phyloP scores from a whole-genome alignment of 352 stramenopile species.

The Bremia lactucae region DNA sequence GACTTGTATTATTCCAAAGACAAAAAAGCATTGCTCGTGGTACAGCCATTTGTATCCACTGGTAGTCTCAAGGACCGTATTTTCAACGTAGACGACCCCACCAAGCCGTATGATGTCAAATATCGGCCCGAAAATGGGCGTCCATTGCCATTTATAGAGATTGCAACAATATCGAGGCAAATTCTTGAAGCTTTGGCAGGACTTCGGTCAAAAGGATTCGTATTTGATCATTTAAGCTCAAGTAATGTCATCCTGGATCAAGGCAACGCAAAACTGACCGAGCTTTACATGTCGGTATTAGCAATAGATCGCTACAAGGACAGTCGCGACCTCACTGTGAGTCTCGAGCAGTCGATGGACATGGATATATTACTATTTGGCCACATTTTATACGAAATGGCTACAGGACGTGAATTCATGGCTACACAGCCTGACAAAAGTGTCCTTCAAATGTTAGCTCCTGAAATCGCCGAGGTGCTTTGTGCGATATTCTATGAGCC shows the following conservation, averaged over 20 bases:
- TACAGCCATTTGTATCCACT: constrained; percentile 43
- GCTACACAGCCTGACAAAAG: constrained; percentile 28
- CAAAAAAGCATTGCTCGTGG: constrained; percentile 51
- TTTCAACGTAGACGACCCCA: constrained; percentile 29
- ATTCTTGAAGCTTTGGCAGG: constrained; percentile 46
- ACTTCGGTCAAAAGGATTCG: constrained; percentile 44
- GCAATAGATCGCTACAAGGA: constrained; percentile 44
- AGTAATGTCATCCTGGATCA: constrained; percentile 58
- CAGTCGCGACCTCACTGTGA: constrained; percentile 45
- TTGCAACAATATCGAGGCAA: constrained; percentile 50
- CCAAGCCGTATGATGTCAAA: constrained; percentile 37
- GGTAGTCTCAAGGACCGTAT: constrained; percentile 66
- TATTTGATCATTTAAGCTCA: constrained; percentile 58
- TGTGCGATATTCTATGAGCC: constrained; percentile 38
- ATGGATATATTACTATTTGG: constrained; percentile 63
- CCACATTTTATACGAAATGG: constrained; percentile 72
- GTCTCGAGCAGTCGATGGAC: constrained; percentile 52
- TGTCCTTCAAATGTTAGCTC: constrained; percentile 38
- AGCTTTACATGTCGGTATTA: constrained; percentile 57
- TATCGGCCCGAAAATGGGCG: constrained; percentile 32
- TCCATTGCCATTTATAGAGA: constrained; percentile 29
- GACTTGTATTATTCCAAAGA: constrained; percentile 60
- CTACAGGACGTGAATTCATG: constrained; percentile 44
- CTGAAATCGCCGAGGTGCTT: constrained; percentile 50
- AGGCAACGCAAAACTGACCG: constrained; percentile 40